Percentiles rank a stretch among this genome's conserved stretches.
Evolutionary conservation across 176 grass and related monocot genomes (phyloP).

Genomic region (Ensete ventricosum): DNA sequence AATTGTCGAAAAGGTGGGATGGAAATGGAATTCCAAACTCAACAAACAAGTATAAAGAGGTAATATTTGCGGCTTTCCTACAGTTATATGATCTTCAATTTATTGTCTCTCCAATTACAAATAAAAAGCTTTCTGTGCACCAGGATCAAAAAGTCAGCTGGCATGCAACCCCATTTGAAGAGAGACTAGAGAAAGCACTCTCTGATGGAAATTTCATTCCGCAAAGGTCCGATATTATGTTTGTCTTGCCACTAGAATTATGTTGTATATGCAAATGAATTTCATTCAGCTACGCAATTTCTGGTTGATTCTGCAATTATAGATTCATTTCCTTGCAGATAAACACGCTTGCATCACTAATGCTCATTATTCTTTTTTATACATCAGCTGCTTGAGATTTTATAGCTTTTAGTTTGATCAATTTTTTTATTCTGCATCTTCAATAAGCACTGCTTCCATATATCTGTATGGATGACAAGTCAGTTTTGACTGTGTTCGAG

Average conservation of each 20-base stretch:
- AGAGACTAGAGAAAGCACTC: constrained; percentile 96
- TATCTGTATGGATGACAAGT: too few species aligned
- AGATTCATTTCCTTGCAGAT: not conserved
- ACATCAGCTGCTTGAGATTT: not conserved
- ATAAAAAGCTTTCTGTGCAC: constrained; percentile 12
- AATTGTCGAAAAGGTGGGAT: constrained; percentile 53
- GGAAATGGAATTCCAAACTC: constrained; percentile 98
- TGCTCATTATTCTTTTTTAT: not conserved
- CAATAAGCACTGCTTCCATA: too few species aligned
- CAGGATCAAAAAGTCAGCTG: constrained; percentile 98
- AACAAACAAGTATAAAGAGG: constrained; percentile 98
- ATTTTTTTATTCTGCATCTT: too few species aligned
- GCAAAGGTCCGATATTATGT: constrained; percentile 45
- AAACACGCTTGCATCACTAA: not conserved
- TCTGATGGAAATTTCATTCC: constrained; percentile 68
- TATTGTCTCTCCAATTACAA: not conserved
- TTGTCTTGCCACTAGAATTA: not conserved
- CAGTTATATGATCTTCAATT: not conserved
- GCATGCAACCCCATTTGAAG: constrained; percentile 84
- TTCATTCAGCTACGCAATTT: not conserved
- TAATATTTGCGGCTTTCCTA: constrained; percentile 24
- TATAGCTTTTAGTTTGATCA: not conserved
- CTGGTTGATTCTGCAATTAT: not conserved
- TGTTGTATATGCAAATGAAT: not conserved
- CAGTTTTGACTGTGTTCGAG: too few species aligned